Conservation (phyloP, 2,329 filamentous ascomycete genomes). For the Xylogone sp. region DNA sequence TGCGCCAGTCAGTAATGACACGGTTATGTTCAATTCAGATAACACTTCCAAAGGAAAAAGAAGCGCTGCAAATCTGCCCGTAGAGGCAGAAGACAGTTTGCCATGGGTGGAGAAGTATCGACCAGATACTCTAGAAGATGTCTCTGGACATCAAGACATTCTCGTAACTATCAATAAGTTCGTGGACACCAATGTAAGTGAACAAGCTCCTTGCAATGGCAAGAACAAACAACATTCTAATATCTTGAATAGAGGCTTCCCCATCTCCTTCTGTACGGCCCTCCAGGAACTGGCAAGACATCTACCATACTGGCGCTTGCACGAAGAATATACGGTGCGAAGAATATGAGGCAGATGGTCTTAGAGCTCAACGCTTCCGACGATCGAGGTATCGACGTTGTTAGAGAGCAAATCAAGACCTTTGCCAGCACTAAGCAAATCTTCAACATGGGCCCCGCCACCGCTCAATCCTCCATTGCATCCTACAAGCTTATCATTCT, state of each 20-base stretch:
- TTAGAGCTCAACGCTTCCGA: conserved; percentile 96
- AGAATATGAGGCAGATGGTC: conserved; percentile 97
- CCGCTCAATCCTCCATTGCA: conserved; percentile 51
- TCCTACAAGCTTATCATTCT: conserved; percentile 94
- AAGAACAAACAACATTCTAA: conserved; percentile 3
- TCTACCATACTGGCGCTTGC: conserved; percentile 93
- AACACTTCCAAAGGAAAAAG: conserved; percentile 81
- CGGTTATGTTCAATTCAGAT: conserved; percentile 69
- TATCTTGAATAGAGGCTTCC: conserved; percentile 61
- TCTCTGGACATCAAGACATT: conserved; percentile 96
- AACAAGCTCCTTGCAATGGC: background rate
- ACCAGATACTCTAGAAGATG: conserved; percentile 82
- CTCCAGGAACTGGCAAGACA: conserved; percentile 95
- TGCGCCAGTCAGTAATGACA: conserved; percentile 42
- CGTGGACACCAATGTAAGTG: conserved; percentile 74
- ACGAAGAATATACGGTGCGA: conserved; percentile 83
- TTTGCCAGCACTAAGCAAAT: conserved; percentile 98
- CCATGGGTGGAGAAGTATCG: conserved; percentile 99
- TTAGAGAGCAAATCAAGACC: conserved; percentile 98
- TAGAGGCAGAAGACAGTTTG: conserved; percentile 89
- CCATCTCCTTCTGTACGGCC: conserved; percentile 93
- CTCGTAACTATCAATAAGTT: conserved; percentile 98
- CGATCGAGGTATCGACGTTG: conserved; percentile 95
- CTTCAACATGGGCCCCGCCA: conserved; percentile 63
- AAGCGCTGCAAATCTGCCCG: conserved; percentile 85